Percentiles rank a stretch among this genome's conserved stretches.
Conservation (phyloP, 306 rosid genomes). For the Cucurbita argyrosperma region DNA sequence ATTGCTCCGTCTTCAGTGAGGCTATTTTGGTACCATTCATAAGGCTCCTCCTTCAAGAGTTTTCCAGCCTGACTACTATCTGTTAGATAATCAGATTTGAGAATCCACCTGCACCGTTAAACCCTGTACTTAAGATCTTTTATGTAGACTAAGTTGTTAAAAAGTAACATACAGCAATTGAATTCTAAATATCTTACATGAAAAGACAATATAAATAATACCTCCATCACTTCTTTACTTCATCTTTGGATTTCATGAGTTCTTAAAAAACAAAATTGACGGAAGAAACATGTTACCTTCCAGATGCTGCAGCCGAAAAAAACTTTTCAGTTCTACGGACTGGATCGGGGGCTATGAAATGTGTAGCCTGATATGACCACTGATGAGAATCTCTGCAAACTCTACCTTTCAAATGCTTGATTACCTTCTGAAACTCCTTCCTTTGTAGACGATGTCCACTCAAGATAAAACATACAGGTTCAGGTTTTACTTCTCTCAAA, state of each 20-base stretch:
- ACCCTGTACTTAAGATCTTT: background rate
- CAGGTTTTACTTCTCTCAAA: slow-evolving; percentile 16
- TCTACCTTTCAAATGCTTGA: slow-evolving; percentile 62
- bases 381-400: slow-evolving; percentile 78
- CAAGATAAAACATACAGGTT: slow-evolving; percentile 50
- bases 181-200: background rate
- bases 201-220: background rate
- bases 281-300: slow-evolving; percentile 34
- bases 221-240: background rate
- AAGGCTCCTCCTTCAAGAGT: slow-evolving; percentile 58
- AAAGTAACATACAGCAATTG: background rate
- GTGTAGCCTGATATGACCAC: slow-evolving; percentile 98
- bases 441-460: slow-evolving; percentile 64
- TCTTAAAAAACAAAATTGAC: background rate
- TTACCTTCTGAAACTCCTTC: slow-evolving; percentile 64
- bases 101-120: slow-evolving; percentile 72
- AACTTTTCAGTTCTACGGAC: slow-evolving; percentile 77
- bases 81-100: slow-evolving; percentile 62
- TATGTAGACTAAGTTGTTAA: background rate
- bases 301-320: slow-evolving; percentile 92
- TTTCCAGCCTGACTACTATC: slow-evolving; percentile 57
- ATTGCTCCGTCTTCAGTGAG: slow-evolving; percentile 77
- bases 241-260: background rate
- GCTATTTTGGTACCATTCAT: slow-evolving; percentile 76
- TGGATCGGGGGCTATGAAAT: slow-evolving; percentile 68